Conservation (phyloP, 805 yeast species). For the Metschnikowia peoriensis region DNA sequence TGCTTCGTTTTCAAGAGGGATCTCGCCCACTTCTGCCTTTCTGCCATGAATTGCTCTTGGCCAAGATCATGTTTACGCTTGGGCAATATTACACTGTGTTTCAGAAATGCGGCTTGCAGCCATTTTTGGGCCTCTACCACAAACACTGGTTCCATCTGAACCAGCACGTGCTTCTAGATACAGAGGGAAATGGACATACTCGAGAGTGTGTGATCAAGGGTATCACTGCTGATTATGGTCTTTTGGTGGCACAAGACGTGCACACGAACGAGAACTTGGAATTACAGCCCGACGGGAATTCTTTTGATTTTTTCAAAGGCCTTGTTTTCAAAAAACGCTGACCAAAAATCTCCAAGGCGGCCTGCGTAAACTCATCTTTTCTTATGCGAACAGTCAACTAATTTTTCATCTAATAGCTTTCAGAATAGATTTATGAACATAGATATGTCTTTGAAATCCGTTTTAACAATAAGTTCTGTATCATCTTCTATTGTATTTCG, state of each 20-base stretch:
- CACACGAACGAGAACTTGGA: constrained; percentile 58
- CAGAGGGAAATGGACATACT: constrained; percentile 44
- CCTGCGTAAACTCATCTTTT: no score
- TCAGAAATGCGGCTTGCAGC: constrained; percentile 59
- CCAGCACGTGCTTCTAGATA: constrained; percentile 59
- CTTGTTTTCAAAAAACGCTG: constrained; percentile 52
- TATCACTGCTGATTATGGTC: constrained; percentile 80
- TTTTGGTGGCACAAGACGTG: constrained; percentile 72
- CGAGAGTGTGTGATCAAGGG: constrained; percentile 68
- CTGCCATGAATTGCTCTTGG: constrained; percentile 54
- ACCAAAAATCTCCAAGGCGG: no score
- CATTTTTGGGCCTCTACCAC: constrained; percentile 71
- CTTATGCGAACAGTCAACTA: no score
- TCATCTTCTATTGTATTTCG: no score
- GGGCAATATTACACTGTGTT: constrained; percentile 62
- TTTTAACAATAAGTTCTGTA: no score
- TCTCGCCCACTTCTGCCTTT: constrained; percentile 43
- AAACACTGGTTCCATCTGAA: constrained; percentile 80
- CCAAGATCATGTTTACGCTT: constrained; percentile 63
- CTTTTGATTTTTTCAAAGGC: constrained; percentile 93
- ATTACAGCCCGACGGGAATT: constrained; percentile 95
- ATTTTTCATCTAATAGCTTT: no score
- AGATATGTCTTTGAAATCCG: no score
- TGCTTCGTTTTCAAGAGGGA: constrained; percentile 43
- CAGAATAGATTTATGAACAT: no score